A percentile compares a stretch with the other conserved stretches of the same genome.
phyloP scores from a whole-genome alignment of 768 basidiomycete genomes.

The Trametes meyenii region DNA sequence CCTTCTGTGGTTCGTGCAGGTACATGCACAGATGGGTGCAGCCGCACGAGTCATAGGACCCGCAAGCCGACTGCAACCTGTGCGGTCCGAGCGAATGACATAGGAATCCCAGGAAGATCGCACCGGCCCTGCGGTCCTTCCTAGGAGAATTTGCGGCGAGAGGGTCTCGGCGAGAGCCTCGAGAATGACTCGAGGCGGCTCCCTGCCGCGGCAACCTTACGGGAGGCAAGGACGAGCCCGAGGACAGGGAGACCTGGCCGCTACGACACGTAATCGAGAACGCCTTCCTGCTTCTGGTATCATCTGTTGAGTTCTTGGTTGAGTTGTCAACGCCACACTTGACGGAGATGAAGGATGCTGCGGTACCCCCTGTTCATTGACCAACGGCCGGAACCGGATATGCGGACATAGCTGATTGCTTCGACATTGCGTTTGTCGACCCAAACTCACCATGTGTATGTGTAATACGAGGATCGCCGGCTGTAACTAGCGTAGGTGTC shows the following conservation, averaged over 20 bases:
- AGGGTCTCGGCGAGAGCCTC: neutral
- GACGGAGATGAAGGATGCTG: slow-evolving; percentile 21
- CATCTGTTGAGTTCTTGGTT: slow-evolving; percentile 4
- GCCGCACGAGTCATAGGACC: slow-evolving; percentile 9
- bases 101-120: slow-evolving; percentile 2
- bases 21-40: neutral
- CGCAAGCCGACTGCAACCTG: slow-evolving; percentile 2
- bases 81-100: slow-evolving; percentile 2
- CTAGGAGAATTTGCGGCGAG: slow-evolving; percentile 14
- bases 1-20: neutral
- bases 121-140: slow-evolving; percentile 12
- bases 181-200: slow-evolving; percentile 11
- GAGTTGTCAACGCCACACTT: slow-evolving; percentile 9
- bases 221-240: slow-evolving; percentile 6
- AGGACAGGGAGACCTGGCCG: slow-evolving; percentile 1
- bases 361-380: slow-evolving; percentile 6
- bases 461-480: neutral
- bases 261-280: slow-evolving; percentile 16
- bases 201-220: slow-evolving; percentile 17
- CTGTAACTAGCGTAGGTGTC: neutral
- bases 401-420: neutral
- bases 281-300: slow-evolving; percentile 11
- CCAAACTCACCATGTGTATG: neutral
- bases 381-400: neutral
- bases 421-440: neutral